phyloP scores from a whole-genome alignment of 495 filamentous ascomycete genomes.

The Penicillium robsamsonii region DNA sequence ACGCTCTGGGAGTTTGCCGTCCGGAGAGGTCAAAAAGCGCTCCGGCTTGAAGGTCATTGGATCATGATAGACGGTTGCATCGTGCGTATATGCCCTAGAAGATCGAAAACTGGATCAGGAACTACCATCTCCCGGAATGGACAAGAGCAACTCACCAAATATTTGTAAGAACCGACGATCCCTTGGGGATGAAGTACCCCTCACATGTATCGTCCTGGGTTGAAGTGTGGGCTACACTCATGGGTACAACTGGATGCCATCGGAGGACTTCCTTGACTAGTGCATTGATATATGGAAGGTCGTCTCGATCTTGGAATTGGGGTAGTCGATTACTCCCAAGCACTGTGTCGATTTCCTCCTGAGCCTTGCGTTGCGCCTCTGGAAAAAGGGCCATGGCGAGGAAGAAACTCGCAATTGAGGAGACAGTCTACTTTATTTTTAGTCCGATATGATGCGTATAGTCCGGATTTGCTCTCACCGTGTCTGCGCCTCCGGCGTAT shows the following conservation, averaged over 20 bases:
- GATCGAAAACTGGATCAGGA: not conserved
- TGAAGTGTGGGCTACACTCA: constrained; percentile 52
- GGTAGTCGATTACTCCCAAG: constrained; percentile 36
- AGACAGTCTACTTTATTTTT: constrained; percentile 24
- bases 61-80: constrained; percentile 18
- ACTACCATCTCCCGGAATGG: not conserved
- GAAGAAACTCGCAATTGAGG: constrained; percentile 38
- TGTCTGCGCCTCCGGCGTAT: constrained; percentile 60
- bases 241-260: constrained; percentile 42
- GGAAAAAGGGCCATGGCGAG: constrained; percentile 47
- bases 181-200: constrained; percentile 52
- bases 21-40: constrained; percentile 25
- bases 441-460: not conserved
- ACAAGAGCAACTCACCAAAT: constrained; percentile 33
- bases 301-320: constrained; percentile 21
- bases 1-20: constrained; percentile 29
- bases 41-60: constrained; percentile 34
- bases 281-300: constrained; percentile 41
- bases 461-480: constrained; percentile 15
- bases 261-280: constrained; percentile 42
- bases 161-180: constrained; percentile 44
- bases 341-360: constrained; percentile 55
- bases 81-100: constrained; percentile 33
- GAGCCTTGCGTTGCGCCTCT: constrained; percentile 48
- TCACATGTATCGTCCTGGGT: constrained; percentile 54